A percentile compares a stretch with the other conserved stretches of the same genome.
Evolutionary conservation across 768 basidiomycete species (phyloP).

Genomic region (Mycena galericulata): DNA sequence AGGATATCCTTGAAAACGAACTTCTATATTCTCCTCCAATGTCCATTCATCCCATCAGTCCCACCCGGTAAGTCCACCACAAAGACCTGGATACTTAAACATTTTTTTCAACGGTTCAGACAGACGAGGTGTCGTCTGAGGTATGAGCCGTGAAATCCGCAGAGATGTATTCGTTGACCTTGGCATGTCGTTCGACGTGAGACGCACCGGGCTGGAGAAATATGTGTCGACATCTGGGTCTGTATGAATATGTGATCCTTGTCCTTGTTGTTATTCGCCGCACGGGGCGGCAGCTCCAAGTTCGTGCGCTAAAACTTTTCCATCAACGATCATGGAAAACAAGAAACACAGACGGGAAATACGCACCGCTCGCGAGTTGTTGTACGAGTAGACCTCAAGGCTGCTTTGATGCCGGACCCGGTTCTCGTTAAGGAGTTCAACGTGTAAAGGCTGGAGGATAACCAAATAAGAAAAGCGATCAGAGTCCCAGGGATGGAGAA

Average conservation of each 20-base stretch:
- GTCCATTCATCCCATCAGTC: background rate
- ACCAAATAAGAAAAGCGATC: too few relatives aligned
- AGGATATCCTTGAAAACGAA: background rate
- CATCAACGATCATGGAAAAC: too few relatives aligned
- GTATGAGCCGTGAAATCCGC: background rate
- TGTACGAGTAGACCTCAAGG: slow-evolving; percentile 20
- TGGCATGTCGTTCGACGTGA: too few relatives aligned
- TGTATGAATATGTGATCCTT: slow-evolving; percentile 27
- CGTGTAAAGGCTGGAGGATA: slow-evolving; percentile 21
- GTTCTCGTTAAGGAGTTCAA: slow-evolving; percentile 25
- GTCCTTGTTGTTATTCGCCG: background rate
- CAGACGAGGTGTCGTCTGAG: background rate
- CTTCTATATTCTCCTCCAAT: background rate
- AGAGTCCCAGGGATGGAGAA: background rate
- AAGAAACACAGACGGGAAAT: too few relatives aligned
- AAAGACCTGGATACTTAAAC: too few relatives aligned
- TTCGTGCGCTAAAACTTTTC: slow-evolving; percentile 11
- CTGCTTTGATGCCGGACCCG: slow-evolving; percentile 10
- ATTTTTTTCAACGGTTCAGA: too few relatives aligned
- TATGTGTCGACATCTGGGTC: slow-evolving; percentile 21
- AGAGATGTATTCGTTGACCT: background rate
- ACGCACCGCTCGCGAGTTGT: too few relatives aligned
- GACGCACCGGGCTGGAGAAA: slow-evolving; percentile 22
- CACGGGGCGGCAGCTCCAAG: slow-evolving; percentile 14
- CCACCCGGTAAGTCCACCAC: too few relatives aligned